A percentile compares a stretch with the other conserved stretches of the same genome.
Conservation (phyloP, 768 basidiomycete genomes). For the Gautieria morchelliformis region DNA sequence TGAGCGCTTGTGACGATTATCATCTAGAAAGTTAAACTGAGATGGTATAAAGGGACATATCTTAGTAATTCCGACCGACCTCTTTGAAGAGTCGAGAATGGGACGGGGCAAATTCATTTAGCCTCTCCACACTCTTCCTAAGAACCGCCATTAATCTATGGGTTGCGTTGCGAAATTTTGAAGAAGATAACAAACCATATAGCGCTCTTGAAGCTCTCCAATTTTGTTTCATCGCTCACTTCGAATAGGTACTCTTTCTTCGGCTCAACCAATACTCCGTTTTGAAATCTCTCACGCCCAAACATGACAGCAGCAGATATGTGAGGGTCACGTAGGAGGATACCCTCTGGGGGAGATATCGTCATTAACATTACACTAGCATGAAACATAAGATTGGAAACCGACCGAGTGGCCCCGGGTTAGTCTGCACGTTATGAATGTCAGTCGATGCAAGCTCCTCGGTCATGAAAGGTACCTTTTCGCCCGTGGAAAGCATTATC, state of each 20-base stretch:
- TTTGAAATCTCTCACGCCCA: conserved; percentile 8
- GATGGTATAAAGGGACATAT: too few relatives aligned
- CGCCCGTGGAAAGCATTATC: conserved; percentile 33
- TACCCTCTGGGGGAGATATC: conserved; percentile 20
- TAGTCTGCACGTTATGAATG: conserved; percentile 19
- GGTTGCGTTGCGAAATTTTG: not conserved
- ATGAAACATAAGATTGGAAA: not conserved
- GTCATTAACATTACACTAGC: not conserved
- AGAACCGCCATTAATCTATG: not conserved
- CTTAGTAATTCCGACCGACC: not conserved
- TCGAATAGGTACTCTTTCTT: conserved; percentile 19
- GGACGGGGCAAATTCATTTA: conserved; percentile 29
- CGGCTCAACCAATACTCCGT: conserved; percentile 28
- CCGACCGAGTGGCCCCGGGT: conserved; percentile 27
- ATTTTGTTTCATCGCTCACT: conserved; percentile 18
- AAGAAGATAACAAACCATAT: conserved; percentile 26
- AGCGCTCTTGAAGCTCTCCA: conserved; percentile 24
- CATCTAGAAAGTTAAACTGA: not conserved
- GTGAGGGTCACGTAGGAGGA: conserved; percentile 24
- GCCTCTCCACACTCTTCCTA: conserved; percentile 32
- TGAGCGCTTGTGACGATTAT: not conserved
- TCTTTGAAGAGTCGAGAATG: conserved; percentile 41
- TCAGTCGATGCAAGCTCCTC: not conserved
- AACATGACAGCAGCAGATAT: conserved; percentile 10
- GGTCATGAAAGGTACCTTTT: conserved; percentile 23